Evolutionary conservation across 495 filamentous ascomycete genomes (phyloP), one percentile per base, ranked within the genome.

Genomic region (Symbiotaphrina buchneri): DNA sequence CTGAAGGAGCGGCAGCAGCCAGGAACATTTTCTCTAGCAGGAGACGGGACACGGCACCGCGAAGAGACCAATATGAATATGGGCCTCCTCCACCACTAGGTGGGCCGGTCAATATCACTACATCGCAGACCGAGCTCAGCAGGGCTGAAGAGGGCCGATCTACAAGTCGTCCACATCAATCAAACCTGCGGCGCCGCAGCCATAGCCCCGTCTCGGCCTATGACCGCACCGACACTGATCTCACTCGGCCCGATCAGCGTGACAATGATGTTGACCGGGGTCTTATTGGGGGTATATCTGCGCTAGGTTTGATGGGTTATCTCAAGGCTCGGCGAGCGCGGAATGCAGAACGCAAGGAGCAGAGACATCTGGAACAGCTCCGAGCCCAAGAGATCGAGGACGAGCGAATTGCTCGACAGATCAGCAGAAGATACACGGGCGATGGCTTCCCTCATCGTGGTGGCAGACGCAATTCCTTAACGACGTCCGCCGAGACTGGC

Each of bases 311-410:
- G 39, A 47, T 65, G 52, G 48, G 70, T n/a, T n/a, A n/a, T n/a
- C 68, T 73, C 41, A 69, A 61, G 21, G 64, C 65, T 28, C 55
- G 64, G 7, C 63, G 59, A 38, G n/a, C n/a, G n/a, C n/a, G n/a
- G n/a, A n/a, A n/a, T n/a, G n/a, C n/a, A n/a, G 64, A 66, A 10
- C 54, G 59, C 28, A 69, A 65, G 40, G 71, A 79, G 31, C 58
- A 79, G 25, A 62, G 58, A 10, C 59, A 71, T n/a, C 30, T 77
- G 10, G 67, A 71, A 20, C 61, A 65, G 2, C 56, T 77, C 14
- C 63, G 58, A 25, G 49, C 51, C 25, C 56, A 48, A 22, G 63
- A 71, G 18, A 45, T 55, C n/a, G 56, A 76, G 21, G 65, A 77
- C 21, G 70, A 75, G 35, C 57, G 63, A 6, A 42, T 69, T 7